Percentiles rank a stretch among this genome's conserved stretches.
Conservation (phyloP, 257 asterid genomes). For the Misopates orontium region DNA sequence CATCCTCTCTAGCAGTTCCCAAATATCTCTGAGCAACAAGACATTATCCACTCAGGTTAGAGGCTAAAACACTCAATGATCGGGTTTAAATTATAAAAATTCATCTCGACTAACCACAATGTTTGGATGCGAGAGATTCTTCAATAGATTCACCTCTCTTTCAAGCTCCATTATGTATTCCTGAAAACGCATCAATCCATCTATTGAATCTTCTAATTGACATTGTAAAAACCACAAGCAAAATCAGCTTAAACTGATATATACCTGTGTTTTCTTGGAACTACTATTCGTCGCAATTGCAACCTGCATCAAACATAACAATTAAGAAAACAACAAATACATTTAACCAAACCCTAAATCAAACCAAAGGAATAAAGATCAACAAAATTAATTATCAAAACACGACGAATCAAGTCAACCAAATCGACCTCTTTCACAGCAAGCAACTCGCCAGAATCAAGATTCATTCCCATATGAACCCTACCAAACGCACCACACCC, state of each 20-base stretch:
- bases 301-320: slow-evolving; percentile 47
- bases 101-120: slow-evolving; percentile 63
- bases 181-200: slow-evolving; percentile 36
- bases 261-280: slow-evolving; percentile 74
- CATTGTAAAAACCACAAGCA: background rate
- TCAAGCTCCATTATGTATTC: slow-evolving; percentile 85
- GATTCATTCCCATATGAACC: slow-evolving; percentile 81
- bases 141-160: slow-evolving; percentile 81
- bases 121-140: slow-evolving; percentile 85
- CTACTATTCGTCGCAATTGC: slow-evolving; percentile 63
- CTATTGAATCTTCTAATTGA: too few relatives aligned
- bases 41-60: slow-evolving; percentile 20
- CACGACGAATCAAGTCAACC: background rate
- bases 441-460: slow-evolving; percentile 76
- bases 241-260: slow-evolving; percentile 25
- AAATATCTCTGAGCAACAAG: slow-evolving; percentile 70
- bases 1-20: slow-evolving; percentile 87
- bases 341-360: background rate
- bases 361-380: background rate
- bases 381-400: background rate
- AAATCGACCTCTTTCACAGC: slow-evolving; percentile 56
- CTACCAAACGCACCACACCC: slow-evolving; percentile 79
- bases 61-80: background rate
- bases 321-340: slow-evolving; percentile 22
- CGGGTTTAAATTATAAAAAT: slow-evolving; percentile 6